Base-by-base conservation (phyloP, 345 rosid species). In the Eucalyptus sp. region DNA sequence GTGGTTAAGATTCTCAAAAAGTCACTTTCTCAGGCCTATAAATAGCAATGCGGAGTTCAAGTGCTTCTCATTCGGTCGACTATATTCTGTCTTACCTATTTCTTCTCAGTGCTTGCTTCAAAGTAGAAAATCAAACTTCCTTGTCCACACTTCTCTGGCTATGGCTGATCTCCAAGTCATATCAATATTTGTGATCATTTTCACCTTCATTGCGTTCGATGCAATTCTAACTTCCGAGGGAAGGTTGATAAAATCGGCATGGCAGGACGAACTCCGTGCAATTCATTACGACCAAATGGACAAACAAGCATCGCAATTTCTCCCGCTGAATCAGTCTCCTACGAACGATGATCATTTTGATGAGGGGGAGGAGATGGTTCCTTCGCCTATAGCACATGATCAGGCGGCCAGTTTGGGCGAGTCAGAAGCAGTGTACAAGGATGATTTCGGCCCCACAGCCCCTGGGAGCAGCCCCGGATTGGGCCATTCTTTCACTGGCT, bases 101-200 rank as follows among this genome's bases (percentile, higher is more conserved):
- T 60, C 66, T 60, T 60, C 66, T 60, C 66, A 60, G 4, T 25
- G 66, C 31, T 60, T 27, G n/a, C 66, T 25, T 60, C n/a, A 60
- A 60, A 60, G 31, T 60, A 60, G 25, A 54, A 54, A 54, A 22
- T 54, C 60, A 51, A 54, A 54, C 60, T 54, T 54, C 60, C 27
- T 54, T 25, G 25, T 10, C n/a, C 2, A 25, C n/a, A 24, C 88
- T 24, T 58, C 56, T 50, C 25, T 31, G 20, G 49, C 76, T 24
- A 93, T 91, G 94, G 92, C 92, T 33, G 86, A 86, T 66, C 51
- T 64, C n/a, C 86, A 13, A 13, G 8, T 86, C 86, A 86, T 88
- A 17, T 46, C 33, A 15, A 71, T 64, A 83, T 88, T 13, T 66
- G 89, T 56, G 83, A 64, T 89, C 50, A 62, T 91, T 88, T 79